Evolutionary conservation across 1,284 basidiomycete genomes (phyloP).

Genomic region (Phylloporus sp.): DNA sequence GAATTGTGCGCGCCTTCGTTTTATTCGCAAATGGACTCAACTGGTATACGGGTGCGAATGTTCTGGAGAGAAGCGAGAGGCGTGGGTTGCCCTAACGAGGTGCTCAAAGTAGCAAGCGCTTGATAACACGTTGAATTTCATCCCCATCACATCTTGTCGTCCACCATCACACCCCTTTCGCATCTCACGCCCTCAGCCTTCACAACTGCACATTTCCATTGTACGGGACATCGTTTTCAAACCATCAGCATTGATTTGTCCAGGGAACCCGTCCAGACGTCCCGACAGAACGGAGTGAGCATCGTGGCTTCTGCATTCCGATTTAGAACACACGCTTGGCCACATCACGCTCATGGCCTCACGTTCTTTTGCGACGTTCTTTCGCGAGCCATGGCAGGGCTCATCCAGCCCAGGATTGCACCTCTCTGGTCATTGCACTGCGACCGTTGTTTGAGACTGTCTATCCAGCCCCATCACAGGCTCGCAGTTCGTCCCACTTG

Average conservation of each 20-base stretch:
- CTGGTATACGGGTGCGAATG: too few relatives aligned
- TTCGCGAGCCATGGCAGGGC: not conserved
- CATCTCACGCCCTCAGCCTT: not conserved
- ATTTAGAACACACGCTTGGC: conserved; percentile 1
- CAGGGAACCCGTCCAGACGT: conserved; percentile 27
- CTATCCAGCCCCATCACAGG: not conserved
- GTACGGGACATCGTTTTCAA: not conserved
- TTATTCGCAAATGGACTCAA: too few relatives aligned
- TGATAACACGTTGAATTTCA: conserved; percentile 5
- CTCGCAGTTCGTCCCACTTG: not conserved
- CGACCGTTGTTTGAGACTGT: not conserved
- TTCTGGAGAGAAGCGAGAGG: too few relatives aligned
- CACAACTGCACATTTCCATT: not conserved
- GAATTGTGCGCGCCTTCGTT: too few relatives aligned
- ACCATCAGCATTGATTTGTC: conserved; percentile 4
- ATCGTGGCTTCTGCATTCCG: conserved; percentile 27
- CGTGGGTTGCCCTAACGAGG: too few relatives aligned
- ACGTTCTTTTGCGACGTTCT: too few relatives aligned
- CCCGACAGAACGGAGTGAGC: conserved; percentile 15
- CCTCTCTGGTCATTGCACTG: not conserved
- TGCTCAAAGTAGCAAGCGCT: conserved; percentile 14
- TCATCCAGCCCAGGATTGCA: not conserved
- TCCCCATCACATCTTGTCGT: not conserved
- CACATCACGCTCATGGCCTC: not conserved
- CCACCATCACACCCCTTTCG: not conserved